Evolutionary conservation across 2,329 filamentous ascomycete genomes (phyloP).

Genomic region (Aspergillus flavus): DNA sequence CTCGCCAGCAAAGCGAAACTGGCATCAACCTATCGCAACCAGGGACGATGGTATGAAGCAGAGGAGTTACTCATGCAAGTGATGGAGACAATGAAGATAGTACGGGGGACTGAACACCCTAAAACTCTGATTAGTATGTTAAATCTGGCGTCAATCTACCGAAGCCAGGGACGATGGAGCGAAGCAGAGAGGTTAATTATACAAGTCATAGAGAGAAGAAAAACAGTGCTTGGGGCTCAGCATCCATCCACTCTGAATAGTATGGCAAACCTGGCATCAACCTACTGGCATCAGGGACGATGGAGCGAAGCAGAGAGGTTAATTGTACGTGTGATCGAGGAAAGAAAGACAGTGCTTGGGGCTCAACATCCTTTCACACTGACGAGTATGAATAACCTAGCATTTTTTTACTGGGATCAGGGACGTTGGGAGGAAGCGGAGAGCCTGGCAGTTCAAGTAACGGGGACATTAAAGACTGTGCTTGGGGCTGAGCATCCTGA

Average conservation of each 20-base stretch:
- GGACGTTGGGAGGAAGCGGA: too few relatives aligned
- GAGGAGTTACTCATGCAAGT: too few relatives aligned
- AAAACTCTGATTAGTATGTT: fast-evolving
- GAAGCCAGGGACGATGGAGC: background rate
- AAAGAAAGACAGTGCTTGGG: too few relatives aligned
- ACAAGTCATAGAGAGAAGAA: background rate
- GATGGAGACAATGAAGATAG: fast-evolving
- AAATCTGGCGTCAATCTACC: too few relatives aligned
- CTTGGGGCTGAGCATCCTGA: background rate
- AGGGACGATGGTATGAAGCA: slow-evolving; percentile 19
- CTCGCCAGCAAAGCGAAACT: fast-evolving
- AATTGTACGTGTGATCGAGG: too few relatives aligned
- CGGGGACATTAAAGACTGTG: too few relatives aligned
- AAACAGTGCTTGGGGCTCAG: background rate
- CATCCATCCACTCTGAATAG: slow-evolving; percentile 4
- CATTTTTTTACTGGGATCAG: too few relatives aligned
- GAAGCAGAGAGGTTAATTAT: background rate
- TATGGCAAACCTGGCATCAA: slow-evolving; percentile 1
- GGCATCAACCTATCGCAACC: background rate
- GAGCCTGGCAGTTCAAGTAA: too few relatives aligned
- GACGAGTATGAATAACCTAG: too few relatives aligned
- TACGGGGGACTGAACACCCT: too few relatives aligned
- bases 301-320: background rate
- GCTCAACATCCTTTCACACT: too few relatives aligned
- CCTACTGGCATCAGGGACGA: too few relatives aligned